Base-by-base conservation (phyloP, 2,329 filamentous ascomycete genomes). In the Stenocarpella maydis region DNA sequence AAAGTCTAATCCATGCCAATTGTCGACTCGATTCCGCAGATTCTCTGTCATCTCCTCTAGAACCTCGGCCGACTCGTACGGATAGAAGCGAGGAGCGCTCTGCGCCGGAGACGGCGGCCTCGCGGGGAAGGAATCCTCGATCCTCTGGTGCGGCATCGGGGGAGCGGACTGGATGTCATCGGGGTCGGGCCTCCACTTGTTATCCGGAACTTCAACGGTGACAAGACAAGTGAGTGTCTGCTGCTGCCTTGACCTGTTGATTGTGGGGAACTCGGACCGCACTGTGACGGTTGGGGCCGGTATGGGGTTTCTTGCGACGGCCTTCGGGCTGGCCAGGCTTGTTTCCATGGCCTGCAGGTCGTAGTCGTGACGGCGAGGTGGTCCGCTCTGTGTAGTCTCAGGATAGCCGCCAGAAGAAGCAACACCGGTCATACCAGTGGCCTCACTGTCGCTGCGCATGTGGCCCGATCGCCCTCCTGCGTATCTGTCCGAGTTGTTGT, bases 1-100 rank as follows among this genome's bases (percentile, higher is more conserved):
- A 76, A 98, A 98, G 77, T 98, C 95, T 24, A 99, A 85, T 0
- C 96, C 95, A 78, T 99, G 96, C 96, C 96, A 99, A 75, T 98
- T 98, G 76, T 99, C 96, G 14, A 99, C 96, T n/a, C 95, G 91
- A 54, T 84, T 88, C 69, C 93, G 90, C 69, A 99, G 82, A 72
- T 90, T 93, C 76, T 98, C 93, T 0, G 95, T 97, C 77, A 96
- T 92, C 73, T 95, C 91, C 67, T 96, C 91, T 69, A 98, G 79
- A 6, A 90, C 90, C 74, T 95, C 92, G 3, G 89, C 85, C 2
- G 92, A 87, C 78, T 97, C 93, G 74, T 92, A 93, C 1, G 91
- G 91, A 70, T 88, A 86, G 72, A 92, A 89, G 2, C 87, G 85
- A 10, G 88, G 86, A 34, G 84, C 84, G 69, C 81, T 87, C 65